Percentiles rank a stretch among this genome's conserved stretches.
phyloP scores from a whole-genome alignment of 345 rosid species.

The Boechera divaricarpa region DNA sequence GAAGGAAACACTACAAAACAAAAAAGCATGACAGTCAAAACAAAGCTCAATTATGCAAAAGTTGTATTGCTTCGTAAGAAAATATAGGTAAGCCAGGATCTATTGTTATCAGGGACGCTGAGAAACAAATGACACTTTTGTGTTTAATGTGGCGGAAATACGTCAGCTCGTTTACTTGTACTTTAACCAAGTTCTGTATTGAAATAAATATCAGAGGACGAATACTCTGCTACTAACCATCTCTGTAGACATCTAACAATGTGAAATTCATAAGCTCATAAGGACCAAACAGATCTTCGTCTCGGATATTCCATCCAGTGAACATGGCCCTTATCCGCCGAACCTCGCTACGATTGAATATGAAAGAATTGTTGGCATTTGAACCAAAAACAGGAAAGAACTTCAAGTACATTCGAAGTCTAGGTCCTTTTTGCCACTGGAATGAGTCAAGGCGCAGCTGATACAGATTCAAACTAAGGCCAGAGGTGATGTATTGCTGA shows the following conservation, averaged over 20 bases:
- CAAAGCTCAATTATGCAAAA: constrained; percentile 7
- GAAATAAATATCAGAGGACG: constrained; percentile 16
- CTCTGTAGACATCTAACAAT: constrained; percentile 60
- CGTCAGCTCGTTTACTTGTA: background rate
- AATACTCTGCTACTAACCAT: constrained; percentile 62
- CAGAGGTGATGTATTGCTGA: constrained; percentile 56
- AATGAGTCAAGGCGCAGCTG: constrained; percentile 63
- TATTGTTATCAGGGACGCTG: background rate
- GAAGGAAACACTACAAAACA: constrained; percentile 48
- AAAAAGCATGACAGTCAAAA: constrained; percentile 21
- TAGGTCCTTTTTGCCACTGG: constrained; percentile 77
- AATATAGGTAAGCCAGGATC: background rate
- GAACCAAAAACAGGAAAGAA: constrained; percentile 63
- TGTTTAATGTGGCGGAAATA: background rate
- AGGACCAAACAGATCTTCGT: constrained; percentile 81
- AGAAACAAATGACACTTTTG: constrained; percentile 8
- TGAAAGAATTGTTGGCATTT: constrained; percentile 41
- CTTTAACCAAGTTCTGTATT: background rate
- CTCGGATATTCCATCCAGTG: constrained; percentile 77
- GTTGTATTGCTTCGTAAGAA: background rate
- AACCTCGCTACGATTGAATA: constrained; percentile 71
- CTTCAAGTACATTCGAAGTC: constrained; percentile 75
- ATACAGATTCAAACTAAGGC: constrained; percentile 56
- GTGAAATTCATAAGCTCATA: constrained; percentile 81
- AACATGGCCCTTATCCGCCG: constrained; percentile 61